These are phyloP conservation scores for Odonthalia washingtoniensis DNA, from an alignment of 31 red algal species.

Conservation along the genomic window DNA sequence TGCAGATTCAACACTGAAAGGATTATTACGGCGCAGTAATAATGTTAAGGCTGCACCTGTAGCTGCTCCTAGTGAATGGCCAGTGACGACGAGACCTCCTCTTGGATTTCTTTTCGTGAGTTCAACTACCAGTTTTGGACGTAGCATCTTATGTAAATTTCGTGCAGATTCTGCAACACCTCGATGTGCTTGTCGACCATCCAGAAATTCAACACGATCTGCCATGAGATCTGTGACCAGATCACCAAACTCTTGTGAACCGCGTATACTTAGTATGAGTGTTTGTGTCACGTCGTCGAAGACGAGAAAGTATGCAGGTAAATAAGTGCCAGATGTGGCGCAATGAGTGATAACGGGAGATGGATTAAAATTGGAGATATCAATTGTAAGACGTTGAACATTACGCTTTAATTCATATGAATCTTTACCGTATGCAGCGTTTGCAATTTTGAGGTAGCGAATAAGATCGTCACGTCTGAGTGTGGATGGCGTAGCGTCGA, in stretches of 20 bases:
- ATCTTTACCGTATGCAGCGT: conserved; percentile 60
- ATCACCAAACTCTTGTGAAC: conserved; percentile 83
- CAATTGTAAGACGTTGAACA: conserved; percentile 29
- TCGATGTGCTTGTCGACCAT: conserved; percentile 59
- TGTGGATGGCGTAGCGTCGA: no score
- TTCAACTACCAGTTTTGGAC: conserved; percentile 23
- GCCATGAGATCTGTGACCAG: conserved; percentile 87
- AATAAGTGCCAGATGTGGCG: neutral
- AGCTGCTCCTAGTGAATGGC: conserved; percentile 86
- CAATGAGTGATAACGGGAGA: neutral
- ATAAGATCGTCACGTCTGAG: conserved; percentile 21
- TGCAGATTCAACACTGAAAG: neutral
- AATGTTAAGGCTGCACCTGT: conserved; percentile 73
- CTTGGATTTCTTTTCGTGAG: neutral
- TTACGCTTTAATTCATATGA: conserved; percentile 25
- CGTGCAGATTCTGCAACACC: conserved; percentile 77
- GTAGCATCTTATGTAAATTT: conserved; percentile 50
- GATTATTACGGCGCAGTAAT: conserved; percentile 31
- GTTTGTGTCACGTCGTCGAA: conserved; percentile 45
- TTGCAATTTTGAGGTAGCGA: conserved; percentile 51
- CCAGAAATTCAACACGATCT: conserved; percentile 72
- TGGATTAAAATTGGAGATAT: neutral
- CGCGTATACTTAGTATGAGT: conserved; percentile 83
- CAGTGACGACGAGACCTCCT: conserved; percentile 62
- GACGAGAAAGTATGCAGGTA: conserved; percentile 86